phyloP scores from a whole-genome alignment of 2,329 filamentous ascomycete genomes.

The Cladosporium sp. region DNA sequence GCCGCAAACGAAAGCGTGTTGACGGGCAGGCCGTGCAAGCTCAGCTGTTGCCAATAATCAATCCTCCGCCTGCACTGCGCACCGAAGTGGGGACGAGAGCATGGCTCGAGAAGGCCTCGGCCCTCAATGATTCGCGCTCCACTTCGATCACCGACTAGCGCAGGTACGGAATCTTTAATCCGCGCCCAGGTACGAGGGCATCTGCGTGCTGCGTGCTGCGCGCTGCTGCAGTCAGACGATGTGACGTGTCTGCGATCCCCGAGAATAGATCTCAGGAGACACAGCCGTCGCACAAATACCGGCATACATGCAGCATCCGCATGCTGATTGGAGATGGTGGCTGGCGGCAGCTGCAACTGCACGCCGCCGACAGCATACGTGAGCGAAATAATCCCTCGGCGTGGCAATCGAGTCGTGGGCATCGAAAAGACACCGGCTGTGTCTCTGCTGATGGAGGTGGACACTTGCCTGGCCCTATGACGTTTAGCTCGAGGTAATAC shows the following conservation, averaged over 20 bases:
- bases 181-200: constrained; percentile 3
- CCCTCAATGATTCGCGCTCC: not conserved
- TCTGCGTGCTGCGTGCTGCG: not conserved
- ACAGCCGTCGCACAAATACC: constrained; percentile 6
- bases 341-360: not conserved
- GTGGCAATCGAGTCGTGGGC: not conserved
- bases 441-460: not conserved
- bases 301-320: not conserved
- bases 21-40: not conserved
- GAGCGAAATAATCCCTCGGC: not conserved
- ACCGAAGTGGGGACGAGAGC: not conserved
- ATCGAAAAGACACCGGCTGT: not conserved
- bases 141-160: constrained; percentile 8
- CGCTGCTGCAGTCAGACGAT: constrained; percentile 4
- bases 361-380: not conserved
- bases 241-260: constrained; percentile 6
- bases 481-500: not conserved
- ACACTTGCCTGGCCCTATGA: not conserved
- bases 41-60: not conserved
- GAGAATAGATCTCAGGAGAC: constrained; percentile 5
- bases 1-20: not conserved
- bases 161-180: constrained; percentile 6
- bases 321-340: not conserved
- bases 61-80: not conserved
- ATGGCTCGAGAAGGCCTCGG: constrained; percentile 1